Percentiles rank a stretch among this genome's conserved stretches.
phyloP scores from a whole-genome alignment of 2,329 filamentous ascomycete species.

The Neurospora sp. region DNA sequence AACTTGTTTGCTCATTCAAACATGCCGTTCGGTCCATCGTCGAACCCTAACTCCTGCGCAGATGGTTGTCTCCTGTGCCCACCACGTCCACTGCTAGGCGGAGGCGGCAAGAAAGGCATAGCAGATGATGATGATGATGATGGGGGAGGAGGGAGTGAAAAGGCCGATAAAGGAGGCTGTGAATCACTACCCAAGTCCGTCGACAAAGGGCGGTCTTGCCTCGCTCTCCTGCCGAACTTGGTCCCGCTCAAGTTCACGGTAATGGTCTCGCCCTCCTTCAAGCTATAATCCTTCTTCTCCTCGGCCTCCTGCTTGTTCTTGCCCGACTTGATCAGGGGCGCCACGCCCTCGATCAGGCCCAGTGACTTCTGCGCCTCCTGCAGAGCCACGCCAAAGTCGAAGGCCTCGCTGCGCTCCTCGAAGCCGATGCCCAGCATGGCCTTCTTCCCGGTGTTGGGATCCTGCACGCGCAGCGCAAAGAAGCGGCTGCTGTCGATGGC shows the following conservation, averaged over 20 bases:
- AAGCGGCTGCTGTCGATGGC: slow-evolving; percentile 73
- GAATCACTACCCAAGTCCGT: slow-evolving; percentile 14
- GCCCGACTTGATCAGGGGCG: slow-evolving; percentile 22
- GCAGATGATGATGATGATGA: slow-evolving; percentile 12
- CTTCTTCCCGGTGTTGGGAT: slow-evolving; percentile 58
- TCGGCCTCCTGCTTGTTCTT: slow-evolving; percentile 28
- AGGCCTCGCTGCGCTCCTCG: slow-evolving; percentile 76
- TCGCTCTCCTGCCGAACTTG: slow-evolving; percentile 40
- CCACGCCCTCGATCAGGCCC: slow-evolving; percentile 42
- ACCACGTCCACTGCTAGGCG: slow-evolving; percentile 53
- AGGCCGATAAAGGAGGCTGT: slow-evolving; percentile 38
- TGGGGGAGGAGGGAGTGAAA: slow-evolving; percentile 54
- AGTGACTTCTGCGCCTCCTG: slow-evolving; percentile 68
- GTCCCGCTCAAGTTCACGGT: slow-evolving; percentile 63
- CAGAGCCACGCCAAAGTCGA: slow-evolving; percentile 73
- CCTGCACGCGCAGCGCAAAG: slow-evolving; percentile 74
- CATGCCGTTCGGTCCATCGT: slow-evolving; percentile 82
- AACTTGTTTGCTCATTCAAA: slow-evolving; percentile 36
- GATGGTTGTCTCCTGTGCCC: slow-evolving; percentile 46
- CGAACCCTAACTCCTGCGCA: slow-evolving; percentile 64
- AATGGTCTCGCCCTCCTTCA: slow-evolving; percentile 87
- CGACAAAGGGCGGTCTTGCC: slow-evolving; percentile 23
- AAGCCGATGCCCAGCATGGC: slow-evolving; percentile 79
- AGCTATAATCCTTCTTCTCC: slow-evolving; percentile 65
- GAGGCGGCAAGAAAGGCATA: slow-evolving; percentile 48